Percentiles rank a stretch among this genome's conserved stretches.
Evolutionary conservation across 1,284 basidiomycete genomes (phyloP).

Genomic region (Cutaneotrichosporon sp.): DNA sequence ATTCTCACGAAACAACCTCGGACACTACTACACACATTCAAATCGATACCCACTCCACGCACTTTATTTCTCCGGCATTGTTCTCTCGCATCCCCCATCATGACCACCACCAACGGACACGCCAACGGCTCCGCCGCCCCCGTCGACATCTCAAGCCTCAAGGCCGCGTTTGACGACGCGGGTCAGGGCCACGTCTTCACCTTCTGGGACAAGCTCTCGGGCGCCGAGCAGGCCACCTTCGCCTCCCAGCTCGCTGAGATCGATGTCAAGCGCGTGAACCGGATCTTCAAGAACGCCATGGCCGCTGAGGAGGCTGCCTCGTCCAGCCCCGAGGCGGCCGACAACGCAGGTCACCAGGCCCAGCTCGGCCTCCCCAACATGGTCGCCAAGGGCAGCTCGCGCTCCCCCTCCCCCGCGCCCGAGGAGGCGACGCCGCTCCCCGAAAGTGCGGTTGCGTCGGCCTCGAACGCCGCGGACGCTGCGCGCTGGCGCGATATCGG

Average conservation of each 20-base stretch:
- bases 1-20: too few species aligned
- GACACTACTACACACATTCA: too few species aligned
- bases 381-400: conserved; percentile 25
- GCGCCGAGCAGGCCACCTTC: conserved; percentile 62
- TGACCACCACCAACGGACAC: conserved; percentile 6
- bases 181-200: conserved; percentile 83
- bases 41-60: too few species aligned
- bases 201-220: conserved; percentile 73
- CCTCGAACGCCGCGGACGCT: conserved; percentile 57
- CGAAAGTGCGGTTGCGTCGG: conserved; percentile 61
- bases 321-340: conserved; percentile 22
- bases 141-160: conserved; percentile 33
- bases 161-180: conserved; percentile 63
- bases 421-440: conserved; percentile 61
- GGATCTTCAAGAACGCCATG: conserved; percentile 74
- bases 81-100: too few species aligned
- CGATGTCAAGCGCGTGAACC: conserved; percentile 87
- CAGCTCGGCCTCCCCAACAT: conserved; percentile 1
- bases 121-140: conserved; percentile 1
- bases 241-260: conserved; percentile 70
- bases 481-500: conserved; percentile 69
- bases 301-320: conserved; percentile 57
- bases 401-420: conserved; percentile 28
- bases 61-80: too few species aligned
- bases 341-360: conserved; percentile 50